Percentiles rank a stretch among this genome's conserved stretches.
These are phyloP conservation scores for Bipolaris cookei DNA, from an alignment of 2,329 filamentous ascomycete species.

Conservation along the genomic window DNA sequence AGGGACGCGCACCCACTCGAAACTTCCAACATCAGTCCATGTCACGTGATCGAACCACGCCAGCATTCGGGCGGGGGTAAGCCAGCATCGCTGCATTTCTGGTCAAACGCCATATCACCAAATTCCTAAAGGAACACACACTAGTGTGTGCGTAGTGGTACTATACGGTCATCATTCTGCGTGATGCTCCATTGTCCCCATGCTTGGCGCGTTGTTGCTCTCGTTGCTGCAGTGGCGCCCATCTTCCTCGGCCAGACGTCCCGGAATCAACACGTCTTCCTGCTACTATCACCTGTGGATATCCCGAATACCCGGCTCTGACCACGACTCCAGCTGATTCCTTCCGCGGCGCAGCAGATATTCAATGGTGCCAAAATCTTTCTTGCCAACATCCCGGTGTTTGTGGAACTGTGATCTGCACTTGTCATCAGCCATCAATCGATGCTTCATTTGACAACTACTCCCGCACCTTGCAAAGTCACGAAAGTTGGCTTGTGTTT, in stretches of 20 bases:
- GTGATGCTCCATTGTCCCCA: background rate
- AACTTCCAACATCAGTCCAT: conserved; percentile 10
- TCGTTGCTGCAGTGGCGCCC: background rate
- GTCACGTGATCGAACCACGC: conserved; percentile 22
- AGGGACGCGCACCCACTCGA: conserved; percentile 10
- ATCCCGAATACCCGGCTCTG: conserved; percentile 80
- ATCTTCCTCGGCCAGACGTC: background rate
- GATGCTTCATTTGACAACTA: background rate
- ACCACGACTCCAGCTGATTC: conserved; percentile 81
- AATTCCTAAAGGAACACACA: background rate
- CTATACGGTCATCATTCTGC: background rate
- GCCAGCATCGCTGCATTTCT: background rate
- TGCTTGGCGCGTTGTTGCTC: conserved; percentile 9
- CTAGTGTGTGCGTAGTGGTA: background rate
- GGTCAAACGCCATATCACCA: conserved; percentile 3
- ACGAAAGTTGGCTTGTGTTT: conserved; percentile 66
- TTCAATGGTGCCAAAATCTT: conserved; percentile 85
- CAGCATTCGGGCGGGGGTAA: background rate
- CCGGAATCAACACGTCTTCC: background rate
- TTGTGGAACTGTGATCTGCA: conserved; percentile 77
- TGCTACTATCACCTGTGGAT: conserved; percentile 21
- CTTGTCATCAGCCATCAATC: conserved; percentile 13
- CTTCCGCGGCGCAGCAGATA: conserved; percentile 82
- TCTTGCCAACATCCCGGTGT: conserved; percentile 72
- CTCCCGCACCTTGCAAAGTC: conserved; percentile 64